Base-by-base conservation (phyloP, 352 stramenopile genomes). In the Elongisporangium prolatum region DNA sequence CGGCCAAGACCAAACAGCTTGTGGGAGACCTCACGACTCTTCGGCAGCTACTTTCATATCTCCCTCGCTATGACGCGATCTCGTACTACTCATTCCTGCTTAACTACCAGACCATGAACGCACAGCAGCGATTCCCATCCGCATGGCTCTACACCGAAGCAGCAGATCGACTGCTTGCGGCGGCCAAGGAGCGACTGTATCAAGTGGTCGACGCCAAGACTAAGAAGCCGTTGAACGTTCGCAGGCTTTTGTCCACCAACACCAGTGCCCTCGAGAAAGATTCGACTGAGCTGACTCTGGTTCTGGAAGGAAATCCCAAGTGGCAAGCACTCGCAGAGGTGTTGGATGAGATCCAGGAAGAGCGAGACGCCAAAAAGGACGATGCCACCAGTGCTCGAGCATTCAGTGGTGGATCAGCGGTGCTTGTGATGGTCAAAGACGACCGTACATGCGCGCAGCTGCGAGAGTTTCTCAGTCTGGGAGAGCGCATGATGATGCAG, bases 51-150 rank as follows among this genome's bases (percentile, higher is more conserved):
- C 95, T 99, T 52, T 80, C 95, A 53, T 96, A 97, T 63, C 67
- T 99, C 34, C 88, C 98, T 57, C 87, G 93, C 21, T 98, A 98
- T 72, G 97, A 99, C 67, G 95, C 94, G 18, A 93, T 99, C 54
- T 95, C 88, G 16, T 99, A 98, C 71, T 98, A 97, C 64, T 91
- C 79, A n/a, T 91, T 98, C 34, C 69, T 99, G 5, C 64, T 97
- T 37, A 91, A 75, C 44, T 88, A 98, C 56, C 91, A 98, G 60
- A 87, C 92, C 57, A 77, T 97, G 78, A 86, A 80, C 68, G 64
- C 84, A 20, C 65, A 93, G 63, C 69, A 87, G 74, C 68, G 80
- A 63, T 88, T 86, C 48, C 93, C 91, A 9, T 97, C 92, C 18
- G 83, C 96, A 22, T 99, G 97, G 97, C 64, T 99, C 21, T 88